A percentile compares a stretch with the other conserved stretches of the same genome.
These are phyloP conservation scores for Lactarius sp. DNA, from an alignment of 768 basidiomycete genomes.

Conservation along the genomic window DNA sequence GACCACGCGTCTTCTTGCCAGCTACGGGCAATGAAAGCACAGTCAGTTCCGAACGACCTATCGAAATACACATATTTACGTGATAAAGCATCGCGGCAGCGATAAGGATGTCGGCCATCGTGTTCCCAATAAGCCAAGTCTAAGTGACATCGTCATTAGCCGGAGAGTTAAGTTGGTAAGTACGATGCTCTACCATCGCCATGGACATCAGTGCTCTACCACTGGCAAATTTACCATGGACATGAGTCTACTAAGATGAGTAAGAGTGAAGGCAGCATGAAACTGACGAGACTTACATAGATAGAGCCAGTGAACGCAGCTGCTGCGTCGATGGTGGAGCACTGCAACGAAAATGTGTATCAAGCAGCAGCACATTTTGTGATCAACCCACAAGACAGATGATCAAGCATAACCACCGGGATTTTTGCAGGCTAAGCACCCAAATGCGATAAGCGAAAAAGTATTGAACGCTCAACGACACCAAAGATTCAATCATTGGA, in stretches of 20 bases:
- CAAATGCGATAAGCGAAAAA: constrained; percentile 11
- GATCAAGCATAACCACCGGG: not conserved
- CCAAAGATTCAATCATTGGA: constrained; percentile 9
- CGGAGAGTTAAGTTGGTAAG: not conserved
- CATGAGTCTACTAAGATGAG: not conserved
- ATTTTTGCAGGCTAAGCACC: not conserved
- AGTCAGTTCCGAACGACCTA: not conserved
- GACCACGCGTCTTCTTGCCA: not conserved
- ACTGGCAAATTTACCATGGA: not conserved
- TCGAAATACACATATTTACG: not conserved
- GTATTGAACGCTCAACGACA: constrained; percentile 6
- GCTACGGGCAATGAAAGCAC: not conserved
- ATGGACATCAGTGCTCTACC: not conserved
- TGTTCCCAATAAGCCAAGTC: constrained; percentile 8
- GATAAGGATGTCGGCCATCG: constrained; percentile 4
- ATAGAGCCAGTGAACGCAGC: not conserved
- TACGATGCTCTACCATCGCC: not conserved
- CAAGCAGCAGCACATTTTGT: too few relatives aligned
- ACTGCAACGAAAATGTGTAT: not conserved
- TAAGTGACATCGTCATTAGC: not conserved
- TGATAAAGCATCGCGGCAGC: constrained; percentile 9
- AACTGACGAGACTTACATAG: not conserved
- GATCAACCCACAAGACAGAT: constrained; percentile 11
- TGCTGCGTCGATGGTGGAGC: not conserved
- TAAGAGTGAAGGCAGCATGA: not conserved